Evolutionary conservation across 345 rosid genomes (phyloP), one percentile per base, ranked within the genome.

Genomic region (Tarenaya hassleriana): DNA sequence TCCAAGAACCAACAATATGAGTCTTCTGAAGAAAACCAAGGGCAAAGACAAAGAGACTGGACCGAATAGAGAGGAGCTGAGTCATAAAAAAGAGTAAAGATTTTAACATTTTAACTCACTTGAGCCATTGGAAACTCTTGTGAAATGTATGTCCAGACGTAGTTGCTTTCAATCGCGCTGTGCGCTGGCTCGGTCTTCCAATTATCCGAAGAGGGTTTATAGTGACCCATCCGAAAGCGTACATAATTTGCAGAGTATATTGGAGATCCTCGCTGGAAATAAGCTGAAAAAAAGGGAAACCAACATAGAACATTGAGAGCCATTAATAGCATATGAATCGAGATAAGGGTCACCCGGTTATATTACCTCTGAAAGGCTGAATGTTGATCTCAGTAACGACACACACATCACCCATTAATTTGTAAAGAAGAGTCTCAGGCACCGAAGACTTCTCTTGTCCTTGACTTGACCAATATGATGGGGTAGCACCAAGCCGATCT

Each of bases 391-490:
- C 94, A 43, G 76, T 72, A 46, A 92, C 63, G 48, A 85, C 77
- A 70, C 91, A 80, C 44, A 88, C 47, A 74, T 83, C 88, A 45
- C 75, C 72, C 31, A 44, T 64, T 55, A 92, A 61, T 60, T 70
- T 85, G 63, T 88, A 92, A 10, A 76, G 58, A 55, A 92, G 84
- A n/a, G 72, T 81, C 78, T 92, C 98, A n/a, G 94, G 95, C 45
- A 80, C 95, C 0, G 73, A 66, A 52, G 88, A 75, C 34, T 60
- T 62, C 55, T 63, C 71, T 29, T 83, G 84, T 42, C 97, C 97
- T 59, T 69, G 63, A 70, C 98, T 92, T 0, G 98, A 92, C 98
- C 98, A 92, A 72, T 92, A 92, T 1, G 91, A 92, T 60, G 94
- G 72, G 15, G 68, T 52, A 14, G 53, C n/a, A 18, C 38, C 81